phyloP scores from a whole-genome alignment of 164 flowering plant genomes.

The Umbilicus rupestris region DNA sequence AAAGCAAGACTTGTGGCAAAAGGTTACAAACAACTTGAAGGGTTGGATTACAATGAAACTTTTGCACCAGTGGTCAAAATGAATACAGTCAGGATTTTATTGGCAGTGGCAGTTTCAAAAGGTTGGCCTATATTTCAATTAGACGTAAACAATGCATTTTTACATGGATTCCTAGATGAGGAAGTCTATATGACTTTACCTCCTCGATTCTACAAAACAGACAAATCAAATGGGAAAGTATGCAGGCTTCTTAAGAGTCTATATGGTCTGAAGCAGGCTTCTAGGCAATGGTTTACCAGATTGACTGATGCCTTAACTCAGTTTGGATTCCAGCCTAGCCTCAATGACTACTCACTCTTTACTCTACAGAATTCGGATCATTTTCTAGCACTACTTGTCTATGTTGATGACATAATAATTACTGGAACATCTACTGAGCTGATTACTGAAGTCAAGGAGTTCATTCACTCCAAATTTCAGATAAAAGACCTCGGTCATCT shows the following conservation, averaged over 20 bases:
- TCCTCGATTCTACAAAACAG: background rate
- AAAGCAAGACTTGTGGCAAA: constrained; percentile 11
- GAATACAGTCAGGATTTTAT: background rate
- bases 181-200: constrained; percentile 8
- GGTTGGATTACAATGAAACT: constrained; percentile 6
- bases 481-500: constrained; percentile 13
- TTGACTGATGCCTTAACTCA: background rate
- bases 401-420: constrained; percentile 13
- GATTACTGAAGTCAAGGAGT: background rate
- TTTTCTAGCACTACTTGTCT: background rate
- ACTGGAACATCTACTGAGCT: constrained; percentile 6
- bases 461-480: constrained; percentile 6
- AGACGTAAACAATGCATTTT: constrained; percentile 8
- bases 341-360: constrained; percentile 6
- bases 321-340: background rate
- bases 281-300: constrained; percentile 10
- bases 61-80: too few relatives aligned
- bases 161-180: background rate
- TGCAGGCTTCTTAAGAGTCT: constrained; percentile 2
- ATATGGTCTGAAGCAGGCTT: constrained; percentile 11
- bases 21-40: constrained; percentile 5
- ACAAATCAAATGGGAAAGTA: background rate
- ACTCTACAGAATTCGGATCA: background rate
- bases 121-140: background rate
- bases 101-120: background rate